phyloP scores from a whole-genome alignment of 208 protist genomes.

The Porcisia deanei region DNA sequence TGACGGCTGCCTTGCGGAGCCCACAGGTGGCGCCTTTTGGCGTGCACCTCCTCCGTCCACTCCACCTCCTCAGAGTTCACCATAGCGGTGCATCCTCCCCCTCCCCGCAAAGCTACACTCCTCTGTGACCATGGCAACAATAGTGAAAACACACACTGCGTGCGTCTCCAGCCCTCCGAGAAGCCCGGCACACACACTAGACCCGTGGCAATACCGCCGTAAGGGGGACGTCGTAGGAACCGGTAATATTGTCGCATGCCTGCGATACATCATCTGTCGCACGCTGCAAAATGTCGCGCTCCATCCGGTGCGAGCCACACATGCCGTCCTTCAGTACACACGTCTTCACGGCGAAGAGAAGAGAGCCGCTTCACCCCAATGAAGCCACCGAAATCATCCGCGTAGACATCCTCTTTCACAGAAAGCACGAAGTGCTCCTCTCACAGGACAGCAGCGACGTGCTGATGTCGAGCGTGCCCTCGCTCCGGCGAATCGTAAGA shows the following conservation, averaged over 20 bases:
- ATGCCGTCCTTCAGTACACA: constrained; percentile 27
- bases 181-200: constrained; percentile 17
- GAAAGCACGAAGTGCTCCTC: constrained; percentile 34
- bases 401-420: constrained; percentile 21
- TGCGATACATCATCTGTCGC: constrained; percentile 23
- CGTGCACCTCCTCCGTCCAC: neutral
- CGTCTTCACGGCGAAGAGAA: constrained; percentile 14
- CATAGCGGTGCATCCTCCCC: too few relatives aligned
- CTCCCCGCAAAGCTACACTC: neutral
- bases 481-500: constrained; percentile 32
- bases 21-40: constrained; percentile 1
- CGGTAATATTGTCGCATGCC: constrained; percentile 24
- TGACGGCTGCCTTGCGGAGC: neutral
- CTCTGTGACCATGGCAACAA: too few relatives aligned
- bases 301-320: constrained; percentile 19
- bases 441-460: constrained; percentile 21
- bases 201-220: constrained; percentile 23
- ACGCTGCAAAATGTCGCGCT: constrained; percentile 26
- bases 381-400: constrained; percentile 6
- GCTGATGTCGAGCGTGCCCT: constrained; percentile 20
- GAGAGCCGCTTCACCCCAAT: constrained; percentile 24
- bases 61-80: neutral
- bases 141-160: too few relatives aligned
- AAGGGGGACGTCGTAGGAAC: constrained; percentile 28
- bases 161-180: constrained; percentile 1